Conservation (phyloP, 208 protist genomes). For the Endotrypanum monterogeii region DNA sequence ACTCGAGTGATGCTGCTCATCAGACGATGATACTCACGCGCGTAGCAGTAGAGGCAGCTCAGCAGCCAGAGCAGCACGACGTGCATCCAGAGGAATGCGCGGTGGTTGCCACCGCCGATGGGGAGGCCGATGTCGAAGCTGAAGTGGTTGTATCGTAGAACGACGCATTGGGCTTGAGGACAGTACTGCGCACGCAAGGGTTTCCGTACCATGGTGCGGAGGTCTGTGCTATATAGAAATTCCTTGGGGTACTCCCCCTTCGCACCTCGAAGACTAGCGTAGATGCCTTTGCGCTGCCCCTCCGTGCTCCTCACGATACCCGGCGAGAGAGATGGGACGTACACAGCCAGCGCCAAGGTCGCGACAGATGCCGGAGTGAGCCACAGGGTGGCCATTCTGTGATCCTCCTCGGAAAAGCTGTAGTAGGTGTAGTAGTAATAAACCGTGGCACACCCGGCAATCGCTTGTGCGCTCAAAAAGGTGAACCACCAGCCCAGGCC, state of each 20-base stretch:
- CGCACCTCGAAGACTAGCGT: constrained; percentile 52
- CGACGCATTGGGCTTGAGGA: constrained; percentile 43
- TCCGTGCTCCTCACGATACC: constrained; percentile 38
- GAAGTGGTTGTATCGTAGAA: constrained; percentile 85
- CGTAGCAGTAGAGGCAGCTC: constrained; percentile 39
- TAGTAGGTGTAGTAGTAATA: constrained; percentile 25
- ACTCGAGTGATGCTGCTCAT: constrained; percentile 7
- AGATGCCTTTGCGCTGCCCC: constrained; percentile 63
- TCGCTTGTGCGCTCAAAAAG: constrained; percentile 21
- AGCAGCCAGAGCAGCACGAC: constrained; percentile 33
- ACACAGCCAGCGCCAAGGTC: constrained; percentile 14
- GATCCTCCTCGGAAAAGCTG: constrained; percentile 20
- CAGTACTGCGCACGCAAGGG: constrained; percentile 85
- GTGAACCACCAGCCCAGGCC: constrained; percentile 28
- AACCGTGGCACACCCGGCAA: constrained; percentile 25
- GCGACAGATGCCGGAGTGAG: constrained; percentile 31
- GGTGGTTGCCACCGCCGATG: constrained; percentile 83
- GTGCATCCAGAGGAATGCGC: constrained; percentile 47
- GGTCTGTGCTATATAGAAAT: constrained; percentile 46
- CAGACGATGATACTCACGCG: constrained; percentile 23
- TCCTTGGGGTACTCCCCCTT: constrained; percentile 53
- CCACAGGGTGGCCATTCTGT: constrained; percentile 24
- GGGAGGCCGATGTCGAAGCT: constrained; percentile 57
- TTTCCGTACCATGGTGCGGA: constrained; percentile 67
- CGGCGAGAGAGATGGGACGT: constrained; percentile 31